Conservation (phyloP, 495 filamentous ascomycete species). For the Aspergillus nidulans region DNA sequence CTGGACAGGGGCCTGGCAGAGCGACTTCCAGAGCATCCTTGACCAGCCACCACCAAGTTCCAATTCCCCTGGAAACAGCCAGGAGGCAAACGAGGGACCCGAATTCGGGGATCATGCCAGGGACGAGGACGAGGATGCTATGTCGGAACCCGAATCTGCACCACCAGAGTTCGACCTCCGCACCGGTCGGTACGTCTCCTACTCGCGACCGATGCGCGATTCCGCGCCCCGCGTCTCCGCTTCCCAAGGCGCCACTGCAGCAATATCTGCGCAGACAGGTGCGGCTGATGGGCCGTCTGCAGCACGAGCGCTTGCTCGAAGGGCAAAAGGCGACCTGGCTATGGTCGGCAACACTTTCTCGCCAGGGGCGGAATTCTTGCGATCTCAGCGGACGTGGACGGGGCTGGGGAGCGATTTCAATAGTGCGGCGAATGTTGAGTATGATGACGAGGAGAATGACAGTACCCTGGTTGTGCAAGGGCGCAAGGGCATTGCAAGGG, state of each 20-base stretch:
- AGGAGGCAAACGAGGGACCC: slow-evolving; percentile 24
- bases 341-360: slow-evolving; percentile 76
- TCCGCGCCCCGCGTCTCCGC: slow-evolving; percentile 30
- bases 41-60: slow-evolving; percentile 28
- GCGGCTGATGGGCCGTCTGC: slow-evolving; percentile 27
- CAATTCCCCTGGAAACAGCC: slow-evolving; percentile 13
- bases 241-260: slow-evolving; percentile 28
- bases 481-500: slow-evolving; percentile 82
- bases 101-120: slow-evolving; percentile 10
- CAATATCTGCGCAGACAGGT: slow-evolving; percentile 7
- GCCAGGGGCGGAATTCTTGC: slow-evolving; percentile 83
- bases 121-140: slow-evolving; percentile 32
- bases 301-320: slow-evolving; percentile 49
- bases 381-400: slow-evolving; percentile 81
- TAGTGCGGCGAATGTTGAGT: slow-evolving; percentile 36
- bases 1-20: slow-evolving; percentile 74
- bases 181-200: slow-evolving; percentile 79
- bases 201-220: slow-evolving; percentile 72
- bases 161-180: slow-evolving; percentile 91
- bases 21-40: slow-evolving; percentile 61
- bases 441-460: slow-evolving; percentile 52
- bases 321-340: slow-evolving; percentile 66
- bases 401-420: slow-evolving; percentile 83
- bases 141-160: slow-evolving; percentile 60
- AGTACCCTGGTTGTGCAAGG: slow-evolving; percentile 71